A percentile compares a stretch with the other conserved stretches of the same genome.
Conservation (phyloP, 169 alveolate genomes). For the Plasmodium vivax region DNA sequence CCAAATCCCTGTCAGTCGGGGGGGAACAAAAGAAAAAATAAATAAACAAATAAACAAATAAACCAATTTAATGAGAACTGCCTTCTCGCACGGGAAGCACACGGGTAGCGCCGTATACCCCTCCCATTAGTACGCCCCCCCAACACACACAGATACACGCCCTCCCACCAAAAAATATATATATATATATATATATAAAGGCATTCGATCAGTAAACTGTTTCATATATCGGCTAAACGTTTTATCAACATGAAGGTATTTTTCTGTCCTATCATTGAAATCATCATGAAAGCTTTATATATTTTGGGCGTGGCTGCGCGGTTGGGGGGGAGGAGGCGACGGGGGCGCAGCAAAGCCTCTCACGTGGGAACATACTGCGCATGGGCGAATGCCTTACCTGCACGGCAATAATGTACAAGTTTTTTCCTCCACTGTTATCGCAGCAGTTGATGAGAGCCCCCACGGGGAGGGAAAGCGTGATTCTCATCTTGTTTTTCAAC, state of each 20-base stretch:
- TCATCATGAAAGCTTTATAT: constrained; percentile 62
- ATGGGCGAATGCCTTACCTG: constrained; percentile 79
- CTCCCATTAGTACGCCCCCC: neutral
- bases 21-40: neutral
- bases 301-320: neutral
- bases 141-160: neutral
- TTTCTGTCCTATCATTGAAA: constrained; percentile 74
- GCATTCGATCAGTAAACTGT: constrained; percentile 13
- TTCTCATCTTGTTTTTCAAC: constrained; percentile 85
- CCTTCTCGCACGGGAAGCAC: neutral
- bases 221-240: constrained; percentile 30
- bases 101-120: neutral
- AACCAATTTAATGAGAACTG: neutral
- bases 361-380: neutral
- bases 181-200: constrained; percentile 6
- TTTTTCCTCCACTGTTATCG: constrained; percentile 99
- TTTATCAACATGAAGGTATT: constrained; percentile 39
- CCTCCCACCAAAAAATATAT: neutral
- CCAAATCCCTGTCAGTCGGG: constrained; percentile 90
- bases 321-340: neutral
- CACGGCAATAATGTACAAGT: constrained; percentile 97
- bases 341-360: neutral
- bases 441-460: constrained; percentile 99
- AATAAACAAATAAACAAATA: no score
- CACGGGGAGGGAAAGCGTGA: constrained; percentile 96